Base-by-base conservation (phyloP, 2,329 filamentous ascomycete species). In the Rutstroemia sydowiana region DNA sequence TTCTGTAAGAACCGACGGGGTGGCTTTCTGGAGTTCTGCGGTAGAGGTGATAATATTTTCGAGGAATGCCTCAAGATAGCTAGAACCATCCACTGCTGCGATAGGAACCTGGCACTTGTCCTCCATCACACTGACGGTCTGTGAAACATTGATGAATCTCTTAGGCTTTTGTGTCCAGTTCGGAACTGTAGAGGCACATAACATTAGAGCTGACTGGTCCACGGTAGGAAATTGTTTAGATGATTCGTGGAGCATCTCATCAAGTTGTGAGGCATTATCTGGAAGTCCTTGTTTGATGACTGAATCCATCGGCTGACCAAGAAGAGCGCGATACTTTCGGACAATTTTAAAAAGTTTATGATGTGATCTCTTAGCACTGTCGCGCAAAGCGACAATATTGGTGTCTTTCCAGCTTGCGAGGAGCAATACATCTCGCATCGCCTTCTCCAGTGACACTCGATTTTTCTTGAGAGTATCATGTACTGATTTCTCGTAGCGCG, bases 321-420 rank as follows among this genome's bases (percentile, higher is more conserved):
- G 76, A 10, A 95, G 70, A 16, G 77, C 77, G 39, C 93, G 82
- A 70, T 95, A 98, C 70, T 96, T 97, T 51, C 88, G 80, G 41
- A 98, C 87, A 32, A 95, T 75, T 61, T 88, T 88, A 72, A 95
- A 95, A 2, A 98, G 78, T 68, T 95, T 96, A 62, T 86, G 82
- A 65, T 98, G 93, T 18, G 91, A 96, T 55, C 85, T 85, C 61
- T 86, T 85, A 1, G 93, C 90, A 68, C 92, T 97, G 64, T 96
- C 90, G 59, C 85, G 81, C 14, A 98, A 73, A 1, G 89, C 88
- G 44, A 85, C 85, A 56, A 98, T 95, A 63, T 97, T 98, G 20
- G 88, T 95, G 61, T 98, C 93, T 67, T 95, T 96, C 95, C 95
- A 98, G 68, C 90, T 96, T 7, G 91, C 90, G 61, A 98, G 74